Evolutionary conservation across 1,139 yeast genomes (phyloP).

Genomic region (Blastobotrys persicus): DNA sequence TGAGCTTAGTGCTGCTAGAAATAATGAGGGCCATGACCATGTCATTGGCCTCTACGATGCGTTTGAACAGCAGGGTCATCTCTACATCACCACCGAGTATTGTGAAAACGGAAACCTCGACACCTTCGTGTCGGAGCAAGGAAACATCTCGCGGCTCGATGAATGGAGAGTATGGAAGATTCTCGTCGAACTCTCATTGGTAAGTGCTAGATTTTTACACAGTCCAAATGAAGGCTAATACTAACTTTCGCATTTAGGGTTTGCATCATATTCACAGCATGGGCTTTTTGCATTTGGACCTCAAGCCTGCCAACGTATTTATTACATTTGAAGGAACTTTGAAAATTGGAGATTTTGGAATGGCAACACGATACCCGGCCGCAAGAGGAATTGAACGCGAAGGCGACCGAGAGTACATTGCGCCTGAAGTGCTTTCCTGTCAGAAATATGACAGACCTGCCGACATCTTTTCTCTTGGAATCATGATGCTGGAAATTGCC

Average conservation of each 20-base stretch:
- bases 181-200: constrained; percentile 65
- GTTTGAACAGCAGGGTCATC: constrained; percentile 75
- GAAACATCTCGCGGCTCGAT: constrained; percentile 71
- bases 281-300: constrained; percentile 76
- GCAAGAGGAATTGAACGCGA: constrained; percentile 70
- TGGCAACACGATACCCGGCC: constrained; percentile 59
- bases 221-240: not conserved
- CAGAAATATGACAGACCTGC: constrained; percentile 89
- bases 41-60: constrained; percentile 77
- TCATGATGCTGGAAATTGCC: constrained; percentile 91
- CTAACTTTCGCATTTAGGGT: constrained; percentile 45
- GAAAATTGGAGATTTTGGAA: constrained; percentile 81
- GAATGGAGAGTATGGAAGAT: constrained; percentile 99
- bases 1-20: constrained; percentile 43
- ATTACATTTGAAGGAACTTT: constrained; percentile 91
- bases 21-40: constrained; percentile 77
- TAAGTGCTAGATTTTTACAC: constrained; percentile 18
- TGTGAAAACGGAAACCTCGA: constrained; percentile 94
- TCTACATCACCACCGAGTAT: constrained; percentile 90
- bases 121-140: constrained; percentile 74
- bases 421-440: constrained; percentile 87
- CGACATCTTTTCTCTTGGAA: constrained; percentile 88
- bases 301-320: constrained; percentile 93
- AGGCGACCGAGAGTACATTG: constrained; percentile 96
- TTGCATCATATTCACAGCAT: constrained; percentile 74